A percentile compares a stretch with the other conserved stretches of the same genome.
These are phyloP conservation scores for Nyssa sinensis DNA, from an alignment of 148 eudicot genomes.

Conservation along the genomic window DNA sequence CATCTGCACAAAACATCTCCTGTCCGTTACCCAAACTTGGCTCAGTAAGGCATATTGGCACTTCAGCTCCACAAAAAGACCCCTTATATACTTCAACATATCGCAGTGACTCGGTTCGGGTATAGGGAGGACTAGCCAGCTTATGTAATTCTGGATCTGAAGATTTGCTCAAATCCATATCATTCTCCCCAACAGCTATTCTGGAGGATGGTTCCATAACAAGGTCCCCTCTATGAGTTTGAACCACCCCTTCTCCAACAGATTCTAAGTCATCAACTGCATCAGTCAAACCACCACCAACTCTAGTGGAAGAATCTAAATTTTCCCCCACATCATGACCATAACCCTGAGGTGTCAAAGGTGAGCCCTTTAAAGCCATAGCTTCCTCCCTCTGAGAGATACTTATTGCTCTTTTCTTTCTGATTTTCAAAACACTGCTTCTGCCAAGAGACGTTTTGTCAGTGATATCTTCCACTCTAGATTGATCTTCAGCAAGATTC, in stretches of 20 bases:
- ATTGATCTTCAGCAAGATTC: conserved; percentile 14
- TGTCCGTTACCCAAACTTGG: conserved; percentile 24
- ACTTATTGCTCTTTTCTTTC: conserved; percentile 27
- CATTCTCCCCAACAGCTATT: conserved; percentile 20
- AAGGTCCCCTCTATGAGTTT: conserved; percentile 9
- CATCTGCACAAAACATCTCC: conserved; percentile 31
- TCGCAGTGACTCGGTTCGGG: conserved; percentile 12
- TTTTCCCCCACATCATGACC: conserved; percentile 10
- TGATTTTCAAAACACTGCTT: conserved; percentile 25
- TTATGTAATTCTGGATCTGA: conserved; percentile 30
- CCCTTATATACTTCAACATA: conserved; percentile 27
- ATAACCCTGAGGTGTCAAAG: not conserved
- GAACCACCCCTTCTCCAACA: conserved; percentile 3
- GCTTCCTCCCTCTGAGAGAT: conserved; percentile 18
- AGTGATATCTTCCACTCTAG: conserved; percentile 12
- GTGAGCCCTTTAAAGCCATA: conserved; percentile 15
- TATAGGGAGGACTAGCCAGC: conserved; percentile 18
- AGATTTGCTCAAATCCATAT: conserved; percentile 28
- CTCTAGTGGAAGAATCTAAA: conserved; percentile 15
- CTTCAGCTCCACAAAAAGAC: conserved; percentile 22
- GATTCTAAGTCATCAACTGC: conserved; percentile 14
- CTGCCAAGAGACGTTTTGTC: conserved; percentile 13
- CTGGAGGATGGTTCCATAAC: conserved; percentile 16
- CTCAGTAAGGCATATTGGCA: conserved; percentile 12
- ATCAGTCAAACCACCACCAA: conserved; percentile 7